Conservation (phyloP, 169 alveolate genomes). For the Neospora caninum region DNA sequence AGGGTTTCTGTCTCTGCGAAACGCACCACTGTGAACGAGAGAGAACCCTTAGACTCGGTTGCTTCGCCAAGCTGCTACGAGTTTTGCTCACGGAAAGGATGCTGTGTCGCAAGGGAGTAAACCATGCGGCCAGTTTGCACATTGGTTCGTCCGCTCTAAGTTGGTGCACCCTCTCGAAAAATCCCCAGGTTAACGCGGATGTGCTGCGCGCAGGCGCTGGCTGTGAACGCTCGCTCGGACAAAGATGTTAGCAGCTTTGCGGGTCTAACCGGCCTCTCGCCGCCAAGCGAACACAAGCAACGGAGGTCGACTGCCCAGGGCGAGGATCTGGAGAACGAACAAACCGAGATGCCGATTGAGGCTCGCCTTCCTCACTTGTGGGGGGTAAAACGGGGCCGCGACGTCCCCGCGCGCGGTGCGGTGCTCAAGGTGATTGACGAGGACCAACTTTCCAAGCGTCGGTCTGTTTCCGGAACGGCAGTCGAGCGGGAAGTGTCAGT, state of each 20-base stretch:
- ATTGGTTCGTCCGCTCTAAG: too few relatives aligned
- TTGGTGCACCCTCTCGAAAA: too few relatives aligned
- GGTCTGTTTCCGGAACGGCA: not conserved
- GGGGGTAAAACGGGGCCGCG: not conserved
- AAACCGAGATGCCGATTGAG: not conserved
- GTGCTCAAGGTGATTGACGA: too few relatives aligned
- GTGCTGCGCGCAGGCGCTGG: not conserved
- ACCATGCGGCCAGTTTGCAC: too few relatives aligned
- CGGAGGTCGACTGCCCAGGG: not conserved
- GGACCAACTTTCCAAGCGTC: not conserved
- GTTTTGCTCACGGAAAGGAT: too few relatives aligned
- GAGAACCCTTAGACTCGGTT: too few relatives aligned
- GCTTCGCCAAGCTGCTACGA: too few relatives aligned
- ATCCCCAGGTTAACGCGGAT: not conserved
- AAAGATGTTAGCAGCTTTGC: not conserved
- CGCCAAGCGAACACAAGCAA: not conserved
- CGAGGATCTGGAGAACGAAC: not conserved
- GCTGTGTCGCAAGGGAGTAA: too few relatives aligned
- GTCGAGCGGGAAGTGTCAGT: not conserved
- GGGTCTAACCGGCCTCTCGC: not conserved
- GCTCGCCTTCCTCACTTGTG: not conserved
- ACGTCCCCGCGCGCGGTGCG: too few relatives aligned
- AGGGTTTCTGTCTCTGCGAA: too few relatives aligned
- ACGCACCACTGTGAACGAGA: too few relatives aligned
- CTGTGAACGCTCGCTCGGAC: not conserved